Conservation (phyloP, 1,139 yeast genomes). For the Candida sanyaensis region DNA sequence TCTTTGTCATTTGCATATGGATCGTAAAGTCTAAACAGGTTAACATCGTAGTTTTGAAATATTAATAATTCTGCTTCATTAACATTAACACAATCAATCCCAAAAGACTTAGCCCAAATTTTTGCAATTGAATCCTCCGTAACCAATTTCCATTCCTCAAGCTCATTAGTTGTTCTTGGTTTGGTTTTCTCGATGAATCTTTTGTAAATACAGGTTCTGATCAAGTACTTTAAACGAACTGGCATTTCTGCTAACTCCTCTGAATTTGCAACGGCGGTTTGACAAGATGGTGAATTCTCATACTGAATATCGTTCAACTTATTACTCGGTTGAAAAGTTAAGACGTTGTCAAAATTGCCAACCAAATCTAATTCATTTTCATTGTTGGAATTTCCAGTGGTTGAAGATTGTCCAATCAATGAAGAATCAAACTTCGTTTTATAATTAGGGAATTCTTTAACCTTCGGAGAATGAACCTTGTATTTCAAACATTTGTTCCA, state of each 20-base stretch:
- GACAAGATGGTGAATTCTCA: constrained; percentile 33
- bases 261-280: constrained; percentile 27
- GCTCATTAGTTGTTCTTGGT: constrained; percentile 10
- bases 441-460: constrained; percentile 49
- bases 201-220: constrained; percentile 54
- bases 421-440: constrained; percentile 38
- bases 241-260: constrained; percentile 51
- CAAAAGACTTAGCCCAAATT: constrained; percentile 58
- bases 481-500: constrained; percentile 53
- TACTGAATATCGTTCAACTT: constrained; percentile 31
- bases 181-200: constrained; percentile 32
- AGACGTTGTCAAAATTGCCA: constrained; percentile 12
- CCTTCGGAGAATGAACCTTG: constrained; percentile 44
- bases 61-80: constrained; percentile 53
- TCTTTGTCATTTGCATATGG: constrained; percentile 30
- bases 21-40: constrained; percentile 23
- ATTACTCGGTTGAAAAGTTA: constrained; percentile 13
- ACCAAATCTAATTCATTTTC: constrained; percentile 9
- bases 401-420: constrained; percentile 19
- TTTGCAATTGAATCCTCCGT: constrained; percentile 56
- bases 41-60: constrained; percentile 40
- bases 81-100: constrained; percentile 51
- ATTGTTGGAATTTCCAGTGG: not conserved
- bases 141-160: constrained; percentile 50
- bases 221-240: constrained; percentile 44